phyloP scores from a whole-genome alignment of 2,329 filamentous ascomycete genomes.

The Malbranchea cinnamomea region DNA sequence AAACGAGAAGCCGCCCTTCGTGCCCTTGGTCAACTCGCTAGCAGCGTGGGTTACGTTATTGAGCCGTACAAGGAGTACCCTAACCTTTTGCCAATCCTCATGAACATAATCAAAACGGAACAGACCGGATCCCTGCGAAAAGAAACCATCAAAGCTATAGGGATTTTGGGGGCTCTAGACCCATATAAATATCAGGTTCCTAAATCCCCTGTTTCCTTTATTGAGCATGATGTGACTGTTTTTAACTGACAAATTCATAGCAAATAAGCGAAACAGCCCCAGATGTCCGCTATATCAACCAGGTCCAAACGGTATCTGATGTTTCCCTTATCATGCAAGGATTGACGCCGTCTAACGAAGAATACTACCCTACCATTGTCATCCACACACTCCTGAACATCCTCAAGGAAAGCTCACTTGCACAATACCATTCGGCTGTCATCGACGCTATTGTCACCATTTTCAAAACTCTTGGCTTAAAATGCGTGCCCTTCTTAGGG shows the following conservation, averaged over 20 bases:
- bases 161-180: constrained; percentile 85
- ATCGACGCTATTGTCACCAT: constrained; percentile 99
- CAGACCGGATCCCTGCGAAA: constrained; percentile 72
- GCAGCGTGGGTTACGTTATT: constrained; percentile 95
- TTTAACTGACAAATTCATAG: constrained; percentile 16
- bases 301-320: constrained; percentile 63
- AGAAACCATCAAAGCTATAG: constrained; percentile 92
- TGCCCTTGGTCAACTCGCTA: constrained; percentile 81
- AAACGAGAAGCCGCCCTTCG: constrained; percentile 86
- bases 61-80: constrained; percentile 92
- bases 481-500: constrained; percentile 87
- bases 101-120: constrained; percentile 88
- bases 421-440: constrained; percentile 81
- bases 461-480: constrained; percentile 87
- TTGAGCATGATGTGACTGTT: neutral
- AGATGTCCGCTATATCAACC: constrained; percentile 57
- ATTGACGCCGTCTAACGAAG: constrained; percentile 87
- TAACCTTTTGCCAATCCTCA: constrained; percentile 77
- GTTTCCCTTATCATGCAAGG: constrained; percentile 98
- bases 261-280: constrained; percentile 82
- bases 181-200: constrained; percentile 78
- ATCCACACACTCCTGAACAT: constrained; percentile 86
- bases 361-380: constrained; percentile 96
- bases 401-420: constrained; percentile 75
- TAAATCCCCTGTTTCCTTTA: constrained; percentile 7